These are phyloP conservation scores for Leishmania aethiopica DNA, from an alignment of 208 protist genomes.

Conservation along the genomic window DNA sequence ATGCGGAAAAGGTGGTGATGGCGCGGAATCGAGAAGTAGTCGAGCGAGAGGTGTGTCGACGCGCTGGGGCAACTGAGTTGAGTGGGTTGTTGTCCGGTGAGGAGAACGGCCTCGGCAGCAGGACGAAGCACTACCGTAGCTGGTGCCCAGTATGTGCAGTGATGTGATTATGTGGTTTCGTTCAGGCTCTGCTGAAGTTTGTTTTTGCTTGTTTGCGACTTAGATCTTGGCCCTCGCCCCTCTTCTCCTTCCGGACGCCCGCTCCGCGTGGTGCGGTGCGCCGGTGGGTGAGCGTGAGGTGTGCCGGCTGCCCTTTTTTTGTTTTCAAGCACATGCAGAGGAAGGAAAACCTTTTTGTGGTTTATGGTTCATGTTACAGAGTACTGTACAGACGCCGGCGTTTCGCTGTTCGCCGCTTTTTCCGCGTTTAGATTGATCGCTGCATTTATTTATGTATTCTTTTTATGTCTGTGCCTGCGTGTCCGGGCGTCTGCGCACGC, in stretches of 20 bases:
- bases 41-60: slow-evolving; percentile 12
- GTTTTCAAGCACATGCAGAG: not conserved
- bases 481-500: not conserved
- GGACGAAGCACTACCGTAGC: not conserved
- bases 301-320: not conserved
- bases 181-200: not conserved
- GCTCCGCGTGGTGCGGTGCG: not conserved
- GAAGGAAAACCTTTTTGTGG: not conserved
- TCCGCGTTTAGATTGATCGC: not conserved
- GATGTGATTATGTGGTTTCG: slow-evolving; percentile 8
- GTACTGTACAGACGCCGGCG: not conserved
- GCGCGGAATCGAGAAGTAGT: not conserved
- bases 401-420: not conserved
- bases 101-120: not conserved
- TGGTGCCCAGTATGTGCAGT: slow-evolving; percentile 8
- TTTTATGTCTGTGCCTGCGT: not conserved
- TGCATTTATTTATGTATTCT: not conserved
- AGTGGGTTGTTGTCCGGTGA: slow-evolving; percentile 19
- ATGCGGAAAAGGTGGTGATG: slow-evolving; percentile 3
- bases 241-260: not conserved
- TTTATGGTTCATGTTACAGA: not conserved
- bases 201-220: not conserved
- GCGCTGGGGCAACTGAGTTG: slow-evolving; percentile 13
- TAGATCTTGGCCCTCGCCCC: not conserved
- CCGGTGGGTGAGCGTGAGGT: not conserved